Conservation (phyloP, 495 filamentous ascomycete genomes). For the Hypoxylon lenormandii region DNA sequence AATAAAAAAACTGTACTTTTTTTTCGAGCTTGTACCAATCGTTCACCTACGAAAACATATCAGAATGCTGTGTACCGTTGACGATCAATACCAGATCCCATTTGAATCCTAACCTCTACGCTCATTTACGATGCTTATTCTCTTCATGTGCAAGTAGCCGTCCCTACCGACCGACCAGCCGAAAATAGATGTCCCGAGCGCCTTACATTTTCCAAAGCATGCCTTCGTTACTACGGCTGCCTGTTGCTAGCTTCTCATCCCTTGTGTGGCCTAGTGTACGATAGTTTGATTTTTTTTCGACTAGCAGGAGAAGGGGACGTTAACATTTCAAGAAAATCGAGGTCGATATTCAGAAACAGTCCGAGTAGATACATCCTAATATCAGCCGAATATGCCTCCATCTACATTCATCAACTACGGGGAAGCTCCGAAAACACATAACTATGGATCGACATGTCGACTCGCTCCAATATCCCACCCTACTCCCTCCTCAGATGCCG, state of each 20-base stretch:
- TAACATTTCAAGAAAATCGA: neutral
- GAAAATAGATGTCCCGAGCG: conserved; percentile 33
- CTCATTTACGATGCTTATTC: conserved; percentile 36
- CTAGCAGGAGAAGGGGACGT: neutral
- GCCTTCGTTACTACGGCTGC: conserved; percentile 34
- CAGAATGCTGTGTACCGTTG: conserved; percentile 30
- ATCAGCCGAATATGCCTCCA: conserved; percentile 41
- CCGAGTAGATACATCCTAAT: conserved; percentile 36
- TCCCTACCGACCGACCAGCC: conserved; percentile 23
- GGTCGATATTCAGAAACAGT: conserved; percentile 8
- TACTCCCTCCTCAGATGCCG: conserved; percentile 48
- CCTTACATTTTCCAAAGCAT: conserved; percentile 32
- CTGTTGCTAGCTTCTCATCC: conserved; percentile 22
- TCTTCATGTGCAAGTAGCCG: conserved; percentile 41
- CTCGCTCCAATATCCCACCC: conserved; percentile 55
- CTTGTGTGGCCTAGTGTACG: conserved; percentile 22
- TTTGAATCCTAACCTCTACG: conserved; percentile 28
- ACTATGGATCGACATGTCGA: conserved; percentile 56
- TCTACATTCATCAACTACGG: conserved; percentile 32
- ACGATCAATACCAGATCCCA: conserved; percentile 26
- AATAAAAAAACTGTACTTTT: conserved; percentile 19
- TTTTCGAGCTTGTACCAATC: conserved; percentile 10
- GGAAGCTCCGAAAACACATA: conserved; percentile 51
- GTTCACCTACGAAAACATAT: neutral
- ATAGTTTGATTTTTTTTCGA: conserved; percentile 24